Evolutionary conservation across 352 stramenopile genomes (phyloP).

Genomic region (Bremia lactucae): DNA sequence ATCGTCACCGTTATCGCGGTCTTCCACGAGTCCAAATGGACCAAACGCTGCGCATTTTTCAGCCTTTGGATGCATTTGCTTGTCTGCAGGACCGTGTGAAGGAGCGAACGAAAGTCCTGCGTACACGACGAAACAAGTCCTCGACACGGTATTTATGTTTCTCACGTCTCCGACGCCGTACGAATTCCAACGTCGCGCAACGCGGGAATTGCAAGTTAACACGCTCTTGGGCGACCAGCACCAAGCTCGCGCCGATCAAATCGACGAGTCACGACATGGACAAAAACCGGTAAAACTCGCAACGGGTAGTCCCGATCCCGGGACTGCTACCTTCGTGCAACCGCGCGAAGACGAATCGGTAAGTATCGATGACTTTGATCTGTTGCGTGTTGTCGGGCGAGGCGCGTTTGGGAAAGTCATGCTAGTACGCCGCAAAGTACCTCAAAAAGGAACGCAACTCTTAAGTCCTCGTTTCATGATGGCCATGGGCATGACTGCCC

Average conservation of each 20-base stretch:
- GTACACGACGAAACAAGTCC: constrained; percentile 55
- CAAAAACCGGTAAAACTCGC: constrained; percentile 3
- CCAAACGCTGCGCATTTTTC: constrained; percentile 25
- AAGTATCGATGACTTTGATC: constrained; percentile 91
- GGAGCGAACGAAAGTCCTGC: constrained; percentile 42
- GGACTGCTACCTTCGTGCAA: too few relatives aligned
- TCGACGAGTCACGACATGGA: constrained; percentile 1
- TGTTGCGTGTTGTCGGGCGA: constrained; percentile 95
- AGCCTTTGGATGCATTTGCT: constrained; percentile 58
- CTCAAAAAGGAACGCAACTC: constrained; percentile 22
- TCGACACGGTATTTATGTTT: constrained; percentile 80
- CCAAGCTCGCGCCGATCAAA: constrained; percentile 1
- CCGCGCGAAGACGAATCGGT: constrained; percentile 44
- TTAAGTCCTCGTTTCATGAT: constrained; percentile 28
- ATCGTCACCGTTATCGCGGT: constrained; percentile 16
- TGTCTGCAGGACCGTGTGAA: constrained; percentile 61
- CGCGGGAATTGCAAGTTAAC: constrained; percentile 38
- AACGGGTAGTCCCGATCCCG: too few relatives aligned
- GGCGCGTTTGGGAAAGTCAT: constrained; percentile 95
- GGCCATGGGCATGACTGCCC: constrained; percentile 27
- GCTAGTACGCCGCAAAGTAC: constrained; percentile 62
- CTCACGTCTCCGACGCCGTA: constrained; percentile 61
- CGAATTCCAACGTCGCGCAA: constrained; percentile 58
- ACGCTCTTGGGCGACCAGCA: constrained; percentile 32
- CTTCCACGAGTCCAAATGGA: constrained; percentile 25